phyloP scores from a whole-genome alignment of 306 rosid species.

The Pachyrhizus erosus region DNA sequence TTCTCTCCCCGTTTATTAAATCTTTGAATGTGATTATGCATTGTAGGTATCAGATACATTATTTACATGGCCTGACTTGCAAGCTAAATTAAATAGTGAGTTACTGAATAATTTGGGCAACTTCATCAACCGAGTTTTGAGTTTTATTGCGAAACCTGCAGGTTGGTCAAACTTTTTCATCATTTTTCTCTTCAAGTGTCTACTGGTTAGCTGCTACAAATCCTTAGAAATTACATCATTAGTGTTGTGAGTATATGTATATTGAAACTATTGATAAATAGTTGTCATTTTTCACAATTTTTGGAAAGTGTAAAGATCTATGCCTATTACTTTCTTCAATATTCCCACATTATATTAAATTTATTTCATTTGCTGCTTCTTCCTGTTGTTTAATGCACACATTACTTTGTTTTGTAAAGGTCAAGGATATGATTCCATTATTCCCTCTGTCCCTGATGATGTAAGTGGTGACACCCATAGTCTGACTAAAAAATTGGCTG shows the following conservation, averaged over 20 bases:
- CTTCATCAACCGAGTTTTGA: constrained; percentile 86
- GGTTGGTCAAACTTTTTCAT: constrained; percentile 61
- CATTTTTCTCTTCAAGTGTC: constrained; percentile 13
- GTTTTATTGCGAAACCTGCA: constrained; percentile 96
- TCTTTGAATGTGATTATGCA: constrained; percentile 23
- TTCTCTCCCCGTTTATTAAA: constrained; percentile 30
- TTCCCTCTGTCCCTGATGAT: constrained; percentile 77
- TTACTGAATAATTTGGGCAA: constrained; percentile 94
- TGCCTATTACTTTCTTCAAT: constrained; percentile 12
- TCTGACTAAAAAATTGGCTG: constrained; percentile 64
- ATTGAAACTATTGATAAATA: constrained; percentile 24
- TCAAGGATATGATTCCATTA: constrained; percentile 79
- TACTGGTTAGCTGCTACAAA: constrained; percentile 33
- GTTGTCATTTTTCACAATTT: constrained; percentile 14
- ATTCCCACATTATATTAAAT: neutral
- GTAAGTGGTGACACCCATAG: constrained; percentile 60
- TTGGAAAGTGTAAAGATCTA: constrained; percentile 9
- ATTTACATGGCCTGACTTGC: constrained; percentile 92
- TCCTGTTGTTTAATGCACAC: neutral
- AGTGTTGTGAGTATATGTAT: constrained; percentile 21
- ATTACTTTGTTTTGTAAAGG: constrained; percentile 55
- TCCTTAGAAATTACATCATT: constrained; percentile 13
- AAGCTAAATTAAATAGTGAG: constrained; percentile 90
- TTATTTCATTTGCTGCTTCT: constrained; percentile 4
- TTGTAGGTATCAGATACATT: constrained; percentile 88